Base-by-base conservation (phyloP, 768 basidiomycete genomes). In the Omphalotus guepiniiformis region DNA sequence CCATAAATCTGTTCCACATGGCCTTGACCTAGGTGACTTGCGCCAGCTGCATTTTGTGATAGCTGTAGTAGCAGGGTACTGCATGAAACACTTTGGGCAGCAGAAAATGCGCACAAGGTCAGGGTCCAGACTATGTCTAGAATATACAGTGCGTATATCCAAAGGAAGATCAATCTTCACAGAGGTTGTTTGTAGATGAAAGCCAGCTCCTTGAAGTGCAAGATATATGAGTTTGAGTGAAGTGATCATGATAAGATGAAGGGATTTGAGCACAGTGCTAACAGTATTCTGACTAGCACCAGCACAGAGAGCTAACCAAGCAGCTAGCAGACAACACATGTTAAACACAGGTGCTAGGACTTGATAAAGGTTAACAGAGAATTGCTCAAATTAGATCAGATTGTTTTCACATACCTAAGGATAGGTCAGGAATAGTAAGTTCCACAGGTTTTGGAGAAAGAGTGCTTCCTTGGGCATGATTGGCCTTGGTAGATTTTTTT, bases 1-100 rank as follows among this genome's bases (percentile, higher is more conserved):
- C 51, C 51, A 62, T 7, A 64, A 53, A 16, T 55, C 37, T 32
- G 53, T 47, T 51, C 48, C 46, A 41, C 62, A 63, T 1, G 48
- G 36, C 25, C 39, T 29, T 26, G 55, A 51, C 29, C 53, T 39
- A 1, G 50, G 53, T 26, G 58, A 58, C 12, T 41, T 41, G 19
- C 51, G 53, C 42, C 45, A 58, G 9, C 21, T 35, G 36, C 60
- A 65, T 15, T 28, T 18, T 19, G 23, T 25, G 15, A 58, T 62
- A 46, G 55, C 37, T 19, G 46, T 21, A 18, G 34, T 18, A 5
- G 30, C 27, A 19, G 53, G 41, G 49, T 56, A 58, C 1, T 43
- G 42, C 12, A 44, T 35, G 42, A 58, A 62, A 49, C 62, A 64
- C 36, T 52, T 45, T 27, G 47, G 47, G 27, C 52, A 53, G 28